Conservation (phyloP, 371 early-diverging fungal genomes). For the Mucor plumbeus region DNA sequence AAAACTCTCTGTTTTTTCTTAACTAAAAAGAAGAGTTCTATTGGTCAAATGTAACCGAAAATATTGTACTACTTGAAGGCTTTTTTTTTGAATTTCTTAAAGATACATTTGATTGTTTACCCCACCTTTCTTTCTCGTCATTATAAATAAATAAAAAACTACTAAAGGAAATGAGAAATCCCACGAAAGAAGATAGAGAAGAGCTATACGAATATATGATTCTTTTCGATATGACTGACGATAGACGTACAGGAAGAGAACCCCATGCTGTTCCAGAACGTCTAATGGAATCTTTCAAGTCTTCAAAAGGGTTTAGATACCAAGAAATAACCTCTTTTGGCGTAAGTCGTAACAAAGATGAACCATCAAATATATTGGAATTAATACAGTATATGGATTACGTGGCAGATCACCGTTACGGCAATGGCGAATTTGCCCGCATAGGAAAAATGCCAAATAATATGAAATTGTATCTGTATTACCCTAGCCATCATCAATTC, state of each 20-base stretch:
- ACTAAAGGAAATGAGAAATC: neutral
- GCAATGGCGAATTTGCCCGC: neutral
- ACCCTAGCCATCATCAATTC: neutral
- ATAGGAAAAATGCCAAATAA: neutral
- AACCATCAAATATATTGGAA: neutral
- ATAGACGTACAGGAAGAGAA: neutral
- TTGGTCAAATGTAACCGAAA: no score
- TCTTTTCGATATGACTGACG: neutral
- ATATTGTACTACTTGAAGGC: no score
- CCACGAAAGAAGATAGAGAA: neutral
- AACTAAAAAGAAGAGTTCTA: no score
- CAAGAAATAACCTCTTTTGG: neutral
- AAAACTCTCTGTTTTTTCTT: no score
- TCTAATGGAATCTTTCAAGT: neutral
- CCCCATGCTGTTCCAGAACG: neutral
- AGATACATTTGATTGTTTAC: no score
- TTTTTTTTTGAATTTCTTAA: no score
- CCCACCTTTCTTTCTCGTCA: neutral
- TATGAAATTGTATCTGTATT: neutral
- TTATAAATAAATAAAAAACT: no score
- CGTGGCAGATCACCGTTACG: neutral
- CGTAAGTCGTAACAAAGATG: neutral
- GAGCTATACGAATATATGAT: neutral
- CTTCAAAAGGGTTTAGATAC: neutral
- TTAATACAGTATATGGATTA: neutral